A percentile compares a stretch with the other conserved stretches of the same genome.
Conservation (phyloP, 352 stramenopile species). For the Blastocystis sp. region DNA sequence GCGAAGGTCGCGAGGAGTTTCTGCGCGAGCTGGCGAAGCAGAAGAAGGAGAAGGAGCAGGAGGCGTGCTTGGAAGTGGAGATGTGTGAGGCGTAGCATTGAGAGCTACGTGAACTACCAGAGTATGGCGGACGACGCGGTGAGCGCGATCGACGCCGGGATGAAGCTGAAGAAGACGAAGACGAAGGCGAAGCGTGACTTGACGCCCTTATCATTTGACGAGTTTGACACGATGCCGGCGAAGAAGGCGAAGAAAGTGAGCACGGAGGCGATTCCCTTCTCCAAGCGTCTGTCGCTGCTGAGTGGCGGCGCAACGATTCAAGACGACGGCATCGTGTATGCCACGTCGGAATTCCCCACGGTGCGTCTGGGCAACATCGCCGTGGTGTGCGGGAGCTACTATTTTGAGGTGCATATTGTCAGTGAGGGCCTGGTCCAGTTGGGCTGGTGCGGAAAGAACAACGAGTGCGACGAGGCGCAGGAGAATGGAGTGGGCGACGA, state of each 20-base stretch:
- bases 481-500: constrained; percentile 67
- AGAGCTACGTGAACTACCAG: constrained; percentile 25
- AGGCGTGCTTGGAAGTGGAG: not conserved
- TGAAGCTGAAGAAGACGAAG: not conserved
- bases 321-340: constrained; percentile 50
- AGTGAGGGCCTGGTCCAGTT: constrained; percentile 58
- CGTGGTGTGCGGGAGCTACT: constrained; percentile 54
- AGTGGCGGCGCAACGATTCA: constrained; percentile 18
- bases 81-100: constrained; percentile 28
- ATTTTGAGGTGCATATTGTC: constrained; percentile 59
- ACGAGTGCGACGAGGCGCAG: constrained; percentile 30
- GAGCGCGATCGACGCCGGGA: constrained; percentile 12
- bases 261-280: not conserved
- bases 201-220: not conserved
- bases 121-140: constrained; percentile 33
- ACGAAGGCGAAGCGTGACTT: not conserved
- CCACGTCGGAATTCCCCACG: constrained; percentile 20
- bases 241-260: not conserved
- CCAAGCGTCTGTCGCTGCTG: constrained; percentile 2
- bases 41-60: constrained; percentile 52
- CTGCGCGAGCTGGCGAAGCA: constrained; percentile 41
- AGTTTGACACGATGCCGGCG: not conserved
- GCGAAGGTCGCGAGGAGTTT: constrained; percentile 44
- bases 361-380: constrained; percentile 37
- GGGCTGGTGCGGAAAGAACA: constrained; percentile 15